Conservation (phyloP, 2,329 filamentous ascomycete genomes). For the Fusarium chuoi region DNA sequence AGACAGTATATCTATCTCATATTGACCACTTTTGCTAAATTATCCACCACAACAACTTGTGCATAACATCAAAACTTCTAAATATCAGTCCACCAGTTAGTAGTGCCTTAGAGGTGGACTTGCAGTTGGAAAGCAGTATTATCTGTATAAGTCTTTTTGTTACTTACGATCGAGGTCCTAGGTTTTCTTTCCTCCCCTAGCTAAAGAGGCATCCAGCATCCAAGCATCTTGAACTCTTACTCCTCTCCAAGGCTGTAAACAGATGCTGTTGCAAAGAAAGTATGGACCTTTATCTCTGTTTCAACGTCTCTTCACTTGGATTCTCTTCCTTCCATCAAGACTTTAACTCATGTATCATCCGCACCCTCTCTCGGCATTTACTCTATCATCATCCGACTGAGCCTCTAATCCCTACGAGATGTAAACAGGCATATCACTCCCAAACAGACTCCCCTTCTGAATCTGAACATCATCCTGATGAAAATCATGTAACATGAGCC, state of each 20-base stretch:
- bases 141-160: too few relatives aligned
- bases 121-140: neutral
- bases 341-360: too few relatives aligned
- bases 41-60: neutral
- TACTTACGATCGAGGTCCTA: too few relatives aligned
- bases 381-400: too few relatives aligned
- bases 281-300: neutral
- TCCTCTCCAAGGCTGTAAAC: neutral
- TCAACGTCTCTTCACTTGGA: neutral
- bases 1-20: neutral
- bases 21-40: neutral
- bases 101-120: neutral
- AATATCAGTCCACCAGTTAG: neutral
- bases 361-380: neutral
- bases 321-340: too few relatives aligned
- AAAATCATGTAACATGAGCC: constrained; percentile 16
- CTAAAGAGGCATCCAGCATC: too few relatives aligned
- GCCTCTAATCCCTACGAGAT: neutral
- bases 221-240: neutral
- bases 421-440: constrained; percentile 6
- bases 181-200: too few relatives aligned
- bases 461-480: constrained; percentile 7
- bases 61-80: neutral
- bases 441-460: constrained; percentile 2
- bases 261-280: neutral